phyloP scores from a whole-genome alignment of 2,329 filamentous ascomycete species.

The Cryphonectria carpinicola region DNA sequence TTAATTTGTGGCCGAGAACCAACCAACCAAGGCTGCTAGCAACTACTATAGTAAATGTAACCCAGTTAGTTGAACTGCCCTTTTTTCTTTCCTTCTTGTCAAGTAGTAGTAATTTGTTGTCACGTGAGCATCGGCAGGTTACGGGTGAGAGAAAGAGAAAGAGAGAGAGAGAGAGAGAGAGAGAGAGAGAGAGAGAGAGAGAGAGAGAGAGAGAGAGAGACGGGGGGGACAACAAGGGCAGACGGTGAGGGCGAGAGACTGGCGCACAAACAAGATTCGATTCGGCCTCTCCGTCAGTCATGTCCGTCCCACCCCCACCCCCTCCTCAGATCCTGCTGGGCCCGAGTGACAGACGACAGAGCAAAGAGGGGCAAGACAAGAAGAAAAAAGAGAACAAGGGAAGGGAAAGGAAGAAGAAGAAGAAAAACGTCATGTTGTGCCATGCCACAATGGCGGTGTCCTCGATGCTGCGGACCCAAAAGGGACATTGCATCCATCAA shows the following conservation, averaged over 20 bases:
- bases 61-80: no score
- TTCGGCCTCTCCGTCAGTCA: constrained; percentile 12
- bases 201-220: neutral
- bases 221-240: neutral
- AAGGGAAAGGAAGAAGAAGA: neutral
- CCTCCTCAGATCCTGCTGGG: neutral
- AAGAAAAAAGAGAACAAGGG: neutral
- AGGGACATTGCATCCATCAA: constrained; percentile 6
- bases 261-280: constrained; percentile 23
- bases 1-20: neutral
- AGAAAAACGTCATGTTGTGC: constrained; percentile 8
- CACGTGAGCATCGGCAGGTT: neutral
- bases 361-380: neutral
- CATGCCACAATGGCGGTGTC: constrained; percentile 9
- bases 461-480: neutral
- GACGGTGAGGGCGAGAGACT: neutral
- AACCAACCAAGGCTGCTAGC: neutral
- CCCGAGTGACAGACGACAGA: neutral
- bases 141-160: no score
- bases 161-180: neutral
- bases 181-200: neutral
- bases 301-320: constrained; percentile 1
- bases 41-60: no score
- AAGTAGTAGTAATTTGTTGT: neutral
- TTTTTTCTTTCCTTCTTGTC: no score